phyloP scores from a whole-genome alignment of 73 alveolate genomes.

The Paramecium biaurelia region DNA sequence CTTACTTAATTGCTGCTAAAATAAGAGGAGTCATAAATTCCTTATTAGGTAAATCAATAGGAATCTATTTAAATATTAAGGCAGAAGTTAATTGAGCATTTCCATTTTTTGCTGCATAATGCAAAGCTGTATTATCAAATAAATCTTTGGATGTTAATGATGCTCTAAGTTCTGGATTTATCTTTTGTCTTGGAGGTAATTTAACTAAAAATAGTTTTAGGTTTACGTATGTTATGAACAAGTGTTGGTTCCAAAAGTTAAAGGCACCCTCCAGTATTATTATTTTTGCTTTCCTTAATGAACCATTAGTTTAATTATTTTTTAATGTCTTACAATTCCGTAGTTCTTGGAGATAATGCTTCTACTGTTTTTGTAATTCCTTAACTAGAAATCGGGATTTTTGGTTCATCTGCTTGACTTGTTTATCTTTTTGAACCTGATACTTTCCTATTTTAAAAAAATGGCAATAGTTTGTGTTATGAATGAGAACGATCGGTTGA shows the following conservation, averaged over 20 bases:
- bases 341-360: background rate
- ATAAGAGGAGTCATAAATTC: background rate
- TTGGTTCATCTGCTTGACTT: slow-evolving; percentile 8
- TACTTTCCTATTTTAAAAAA: slow-evolving; percentile 20
- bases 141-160: background rate
- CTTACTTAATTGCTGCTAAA: background rate
- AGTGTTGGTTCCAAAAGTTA: slow-evolving; percentile 33
- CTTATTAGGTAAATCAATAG: background rate
- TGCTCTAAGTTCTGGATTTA: slow-evolving; percentile 20
- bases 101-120: slow-evolving; percentile 22
- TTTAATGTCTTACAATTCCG: background rate
- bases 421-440: slow-evolving; percentile 10
- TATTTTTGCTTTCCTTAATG: background rate
- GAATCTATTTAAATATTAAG: background rate
- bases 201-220: background rate
- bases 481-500: background rate
- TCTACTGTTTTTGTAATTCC: background rate
- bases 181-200: background rate
- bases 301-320: slow-evolving; percentile 2
- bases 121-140: background rate
- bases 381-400: background rate
- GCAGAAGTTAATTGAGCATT: background rate
- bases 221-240: background rate
- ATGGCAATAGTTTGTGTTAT: background rate
- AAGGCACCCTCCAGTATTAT: slow-evolving; percentile 25